Evolutionary conservation across 441 rosid species (phyloP).

Genomic region (Breynia disticha): DNA sequence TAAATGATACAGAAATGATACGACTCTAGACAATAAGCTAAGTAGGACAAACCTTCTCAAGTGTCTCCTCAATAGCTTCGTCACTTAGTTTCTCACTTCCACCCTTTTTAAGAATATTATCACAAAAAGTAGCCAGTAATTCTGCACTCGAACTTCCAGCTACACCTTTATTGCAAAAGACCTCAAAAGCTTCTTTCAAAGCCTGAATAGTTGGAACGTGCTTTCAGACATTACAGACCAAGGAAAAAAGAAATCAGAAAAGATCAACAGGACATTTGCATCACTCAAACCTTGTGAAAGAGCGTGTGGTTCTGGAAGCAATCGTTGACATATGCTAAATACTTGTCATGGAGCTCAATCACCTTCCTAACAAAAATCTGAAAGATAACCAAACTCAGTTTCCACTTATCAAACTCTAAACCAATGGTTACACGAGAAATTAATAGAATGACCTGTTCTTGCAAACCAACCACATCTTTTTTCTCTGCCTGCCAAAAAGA

Average conservation of each 20-base stretch:
- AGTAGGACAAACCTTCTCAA: constrained; percentile 59
- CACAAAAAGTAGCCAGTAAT: constrained; percentile 83
- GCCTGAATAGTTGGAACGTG: constrained; percentile 37
- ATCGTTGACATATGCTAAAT: constrained; percentile 73
- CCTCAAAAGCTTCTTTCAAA: constrained; percentile 93
- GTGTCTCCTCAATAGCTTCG: constrained; percentile 90
- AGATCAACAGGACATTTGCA: not conserved
- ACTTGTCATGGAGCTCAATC: constrained; percentile 84
- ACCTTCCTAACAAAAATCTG: constrained; percentile 90
- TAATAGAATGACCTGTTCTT: constrained; percentile 56
- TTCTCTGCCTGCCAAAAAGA: constrained; percentile 42
- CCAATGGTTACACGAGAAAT: not conserved
- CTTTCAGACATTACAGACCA: constrained; percentile 9
- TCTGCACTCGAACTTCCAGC: constrained; percentile 96
- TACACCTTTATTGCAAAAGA: constrained; percentile 82
- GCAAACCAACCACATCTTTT: constrained; percentile 57
- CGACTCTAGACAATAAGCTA: not conserved
- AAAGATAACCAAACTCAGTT: constrained; percentile 15
- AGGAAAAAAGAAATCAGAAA: not conserved
- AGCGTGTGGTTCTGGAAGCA: constrained; percentile 81
- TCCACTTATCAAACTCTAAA: constrained; percentile 1
- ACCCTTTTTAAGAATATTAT: constrained; percentile 91
- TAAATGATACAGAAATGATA: not conserved
- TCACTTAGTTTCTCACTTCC: constrained; percentile 93
- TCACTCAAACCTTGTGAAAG: constrained; percentile 74